Base-by-base conservation (phyloP, 768 basidiomycete genomes). In the Panellus pusillus region DNA sequence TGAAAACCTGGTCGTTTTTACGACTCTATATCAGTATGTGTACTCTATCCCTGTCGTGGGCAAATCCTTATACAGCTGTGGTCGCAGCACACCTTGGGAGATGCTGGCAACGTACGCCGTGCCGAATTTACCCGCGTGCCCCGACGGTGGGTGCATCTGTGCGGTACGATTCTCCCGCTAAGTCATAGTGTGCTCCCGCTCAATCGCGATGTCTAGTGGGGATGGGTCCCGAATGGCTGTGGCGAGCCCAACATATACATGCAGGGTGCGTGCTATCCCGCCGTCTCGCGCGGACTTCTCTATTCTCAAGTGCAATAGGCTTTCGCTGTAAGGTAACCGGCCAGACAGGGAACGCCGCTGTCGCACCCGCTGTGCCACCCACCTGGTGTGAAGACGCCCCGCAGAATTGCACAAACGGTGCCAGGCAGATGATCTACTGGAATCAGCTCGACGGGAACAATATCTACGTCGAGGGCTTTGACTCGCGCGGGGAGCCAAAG, bases 191-290 rank as follows among this genome's bases (percentile, higher is more conserved):
- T 11, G 14, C 14, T 7, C 32, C 3, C 9, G 14, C 32, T 35
- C 32, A 35, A 35, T 35, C 11, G 31, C n/a, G 32, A 29, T 37
- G 24, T 49, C 15, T 43, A 76, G 74, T 76, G 75, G 75, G 74
- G 72, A 35, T 75, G 76, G 76, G 75, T 77, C 55, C 29, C 52
- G 0, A 47, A 63, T 32, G 70, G 71, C 1, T 76, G 76, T 47
- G 77, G 76, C 6, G 67, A 71, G 52, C 72, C 75, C 3, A 77
- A 77, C 58, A 79, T 79, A 63, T 79, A 77, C 57, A 77, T 77
- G 74, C 57, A 68, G 31, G 69, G 68, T 31, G 11, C 19, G 39
- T 32, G 11, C 32, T 27, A 7, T 20, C 38, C 39, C 38, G 14
- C 27, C 5, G 17, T 42, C 32, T 7, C 6, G n/a, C 2, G 0